Evolutionary conservation across 2,329 filamentous ascomycete species (phyloP).

Genomic region (Chaetomium globosum): DNA sequence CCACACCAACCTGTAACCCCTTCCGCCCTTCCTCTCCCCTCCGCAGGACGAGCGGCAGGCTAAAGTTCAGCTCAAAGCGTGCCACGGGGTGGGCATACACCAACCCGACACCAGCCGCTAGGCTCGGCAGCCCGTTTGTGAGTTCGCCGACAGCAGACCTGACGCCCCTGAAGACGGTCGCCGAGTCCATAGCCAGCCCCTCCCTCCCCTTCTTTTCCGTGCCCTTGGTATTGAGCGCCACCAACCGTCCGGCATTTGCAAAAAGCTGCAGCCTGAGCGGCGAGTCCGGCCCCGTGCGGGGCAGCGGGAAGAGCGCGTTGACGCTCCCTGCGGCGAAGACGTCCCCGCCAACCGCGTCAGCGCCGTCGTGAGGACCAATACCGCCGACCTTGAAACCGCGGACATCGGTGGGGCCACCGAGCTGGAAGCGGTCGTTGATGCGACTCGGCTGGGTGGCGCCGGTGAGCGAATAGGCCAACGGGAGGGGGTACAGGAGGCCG

Average conservation of each 20-base stretch:
- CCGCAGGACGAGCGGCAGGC: slow-evolving; percentile 77
- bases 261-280: slow-evolving; percentile 88
- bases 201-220: slow-evolving; percentile 50
- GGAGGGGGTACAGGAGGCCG: slow-evolving; percentile 81
- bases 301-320: slow-evolving; percentile 82
- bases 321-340: slow-evolving; percentile 87
- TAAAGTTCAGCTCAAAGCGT: slow-evolving; percentile 94
- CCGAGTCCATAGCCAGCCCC: slow-evolving; percentile 47
- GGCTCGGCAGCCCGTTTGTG: slow-evolving; percentile 74
- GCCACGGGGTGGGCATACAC: slow-evolving; percentile 95
- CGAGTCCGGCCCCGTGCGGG: slow-evolving; percentile 76
- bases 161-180: slow-evolving; percentile 58
- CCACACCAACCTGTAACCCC: slow-evolving; percentile 91
- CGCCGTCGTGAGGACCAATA: slow-evolving; percentile 82
- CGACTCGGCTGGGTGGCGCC: slow-evolving; percentile 67
- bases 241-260: slow-evolving; percentile 82
- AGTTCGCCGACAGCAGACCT: slow-evolving; percentile 68
- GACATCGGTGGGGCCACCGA: slow-evolving; percentile 92
- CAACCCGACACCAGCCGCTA: slow-evolving; percentile 83
- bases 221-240: slow-evolving; percentile 67
- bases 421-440: slow-evolving; percentile 91
- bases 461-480: slow-evolving; percentile 58
- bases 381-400: slow-evolving; percentile 90
- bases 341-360: slow-evolving; percentile 87
- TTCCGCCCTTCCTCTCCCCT: slow-evolving; percentile 86